Conservation (phyloP, 129 eudicot genomes). For the Dittrichia graveolens region DNA sequence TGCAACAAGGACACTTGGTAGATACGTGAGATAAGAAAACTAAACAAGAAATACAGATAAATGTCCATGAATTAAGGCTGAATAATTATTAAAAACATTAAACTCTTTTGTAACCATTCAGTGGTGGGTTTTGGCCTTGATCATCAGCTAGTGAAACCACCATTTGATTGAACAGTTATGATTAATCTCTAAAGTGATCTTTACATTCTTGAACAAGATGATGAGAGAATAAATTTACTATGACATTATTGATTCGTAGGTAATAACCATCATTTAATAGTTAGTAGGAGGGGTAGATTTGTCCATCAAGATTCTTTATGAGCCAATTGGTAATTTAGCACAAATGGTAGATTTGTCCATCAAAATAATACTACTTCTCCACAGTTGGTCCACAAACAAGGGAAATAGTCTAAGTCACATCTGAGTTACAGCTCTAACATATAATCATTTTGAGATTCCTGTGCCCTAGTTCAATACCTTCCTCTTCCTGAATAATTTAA, state of each 20-base stretch:
- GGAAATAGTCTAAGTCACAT: neutral
- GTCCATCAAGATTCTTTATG: neutral
- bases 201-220: conserved; percentile 2
- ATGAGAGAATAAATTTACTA: neutral
- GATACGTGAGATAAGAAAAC: neutral
- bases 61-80: neutral
- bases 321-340: neutral
- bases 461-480: neutral
- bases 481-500: neutral
- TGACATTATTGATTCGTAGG: neutral
- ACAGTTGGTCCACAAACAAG: neutral
- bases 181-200: neutral
- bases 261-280: neutral
- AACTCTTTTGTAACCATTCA: neutral
- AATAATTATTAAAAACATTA: neutral
- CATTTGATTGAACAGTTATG: neutral
- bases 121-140: neutral
- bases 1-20: neutral
- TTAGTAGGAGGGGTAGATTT: neutral
- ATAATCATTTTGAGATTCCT: neutral
- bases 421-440: neutral
- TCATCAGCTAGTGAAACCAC: neutral
- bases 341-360: neutral
- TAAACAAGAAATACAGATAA: neutral
- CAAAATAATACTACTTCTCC: neutral